A percentile compares a stretch with the other conserved stretches of the same genome.
phyloP scores from a whole-genome alignment of 2,329 filamentous ascomycete genomes.

The Sarocladiaceae sp. region DNA sequence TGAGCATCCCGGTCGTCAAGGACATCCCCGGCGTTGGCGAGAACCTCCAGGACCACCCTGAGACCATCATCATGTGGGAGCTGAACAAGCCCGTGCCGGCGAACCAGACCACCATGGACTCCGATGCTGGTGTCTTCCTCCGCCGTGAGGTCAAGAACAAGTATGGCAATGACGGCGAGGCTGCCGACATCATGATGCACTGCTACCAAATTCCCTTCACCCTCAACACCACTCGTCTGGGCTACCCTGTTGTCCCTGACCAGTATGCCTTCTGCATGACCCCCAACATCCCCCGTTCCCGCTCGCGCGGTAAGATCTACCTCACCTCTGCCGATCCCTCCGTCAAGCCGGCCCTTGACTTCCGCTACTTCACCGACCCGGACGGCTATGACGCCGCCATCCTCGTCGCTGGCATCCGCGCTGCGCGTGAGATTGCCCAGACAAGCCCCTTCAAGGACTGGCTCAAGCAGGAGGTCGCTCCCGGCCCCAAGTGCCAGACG shows the following conservation, averaged over 20 bases:
- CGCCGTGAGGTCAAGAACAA: constrained; percentile 70
- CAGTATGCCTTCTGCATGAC: constrained; percentile 91
- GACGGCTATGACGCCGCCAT: constrained; percentile 81
- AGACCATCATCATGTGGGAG: constrained; percentile 64
- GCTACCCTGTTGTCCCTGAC: constrained; percentile 56
- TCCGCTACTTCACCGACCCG: constrained; percentile 83
- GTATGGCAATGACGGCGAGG: constrained; percentile 59
- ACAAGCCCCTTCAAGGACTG: constrained; percentile 73
- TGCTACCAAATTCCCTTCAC: constrained; percentile 94
- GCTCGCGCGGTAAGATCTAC: constrained; percentile 70
- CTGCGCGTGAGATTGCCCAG: constrained; percentile 69
- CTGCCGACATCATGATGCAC: constrained; percentile 91
- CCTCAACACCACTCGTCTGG: constrained; percentile 75
- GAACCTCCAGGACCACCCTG: constrained; percentile 55
- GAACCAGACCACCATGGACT: constrained; percentile 87
- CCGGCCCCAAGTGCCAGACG: constrained; percentile 64
- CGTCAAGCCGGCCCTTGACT: constrained; percentile 78
- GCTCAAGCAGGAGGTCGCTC: constrained; percentile 77
- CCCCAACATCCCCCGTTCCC: constrained; percentile 79
- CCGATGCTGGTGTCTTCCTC: constrained; percentile 81
- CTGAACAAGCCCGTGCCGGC: constrained; percentile 68
- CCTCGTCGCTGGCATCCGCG: constrained; percentile 69
- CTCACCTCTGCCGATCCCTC: constrained; percentile 68
- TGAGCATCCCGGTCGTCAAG: constrained; percentile 49
- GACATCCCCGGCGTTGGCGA: constrained; percentile 55